Conservation (phyloP, 2,329 filamentous ascomycete species). For the Sclerotinia minor region DNA sequence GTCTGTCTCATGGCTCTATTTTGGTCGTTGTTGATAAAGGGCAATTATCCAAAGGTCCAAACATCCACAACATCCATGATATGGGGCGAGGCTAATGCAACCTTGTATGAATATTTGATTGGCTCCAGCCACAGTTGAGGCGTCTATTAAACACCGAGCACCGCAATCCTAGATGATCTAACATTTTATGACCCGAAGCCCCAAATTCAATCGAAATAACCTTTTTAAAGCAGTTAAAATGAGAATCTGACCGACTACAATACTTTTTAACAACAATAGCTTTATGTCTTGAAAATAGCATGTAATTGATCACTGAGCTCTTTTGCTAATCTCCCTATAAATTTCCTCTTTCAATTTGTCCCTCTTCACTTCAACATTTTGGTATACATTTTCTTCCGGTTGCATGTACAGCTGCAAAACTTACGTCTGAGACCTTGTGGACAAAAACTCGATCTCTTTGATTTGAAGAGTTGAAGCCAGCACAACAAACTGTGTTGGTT, state of each 20-base stretch:
- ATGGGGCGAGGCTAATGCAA: constrained; percentile 8
- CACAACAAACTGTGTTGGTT: constrained; percentile 19
- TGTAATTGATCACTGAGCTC: constrained; percentile 7
- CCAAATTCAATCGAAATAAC: constrained; percentile 19
- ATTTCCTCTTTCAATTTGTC: constrained; percentile 6
- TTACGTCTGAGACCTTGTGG: constrained; percentile 12
- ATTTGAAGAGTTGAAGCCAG: constrained; percentile 13
- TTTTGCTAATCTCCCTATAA: constrained; percentile 13
- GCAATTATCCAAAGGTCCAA: constrained; percentile 6
- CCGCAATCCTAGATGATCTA: constrained; percentile 14
- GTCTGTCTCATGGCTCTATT: background rate
- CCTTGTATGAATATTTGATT: constrained; percentile 6
- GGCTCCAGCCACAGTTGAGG: constrained; percentile 23
- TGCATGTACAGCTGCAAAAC: constrained; percentile 11
- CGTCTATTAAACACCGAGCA: background rate
- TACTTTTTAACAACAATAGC: constrained; percentile 17
- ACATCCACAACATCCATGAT: background rate
- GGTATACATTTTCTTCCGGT: constrained; percentile 13
- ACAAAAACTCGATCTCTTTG: constrained; percentile 16
- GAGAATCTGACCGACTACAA: constrained; percentile 23
- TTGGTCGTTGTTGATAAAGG: constrained; percentile 18
- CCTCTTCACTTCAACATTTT: background rate
- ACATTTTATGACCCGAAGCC: constrained; percentile 9
- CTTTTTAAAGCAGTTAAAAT: constrained; percentile 24
- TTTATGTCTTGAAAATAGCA: constrained; percentile 16